A percentile compares a stretch with the other conserved stretches of the same genome.
These are phyloP conservation scores for Amyloporia xantha DNA, from an alignment of 768 basidiomycete species.

Conservation along the genomic window DNA sequence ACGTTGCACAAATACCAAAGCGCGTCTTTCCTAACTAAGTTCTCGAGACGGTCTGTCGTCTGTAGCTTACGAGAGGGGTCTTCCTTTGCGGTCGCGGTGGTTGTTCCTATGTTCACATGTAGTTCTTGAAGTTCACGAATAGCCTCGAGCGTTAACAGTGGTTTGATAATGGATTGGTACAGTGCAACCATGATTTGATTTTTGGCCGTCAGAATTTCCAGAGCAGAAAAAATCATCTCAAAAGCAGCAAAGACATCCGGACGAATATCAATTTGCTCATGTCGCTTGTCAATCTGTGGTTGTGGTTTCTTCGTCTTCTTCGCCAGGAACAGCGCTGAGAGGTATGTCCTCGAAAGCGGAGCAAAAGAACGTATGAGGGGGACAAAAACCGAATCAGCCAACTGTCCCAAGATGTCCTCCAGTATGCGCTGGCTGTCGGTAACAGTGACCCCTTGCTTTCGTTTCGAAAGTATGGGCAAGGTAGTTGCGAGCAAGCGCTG, in stretches of 20 bases:
- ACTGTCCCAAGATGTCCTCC: conserved; percentile 14
- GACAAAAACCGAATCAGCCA: conserved; percentile 16
- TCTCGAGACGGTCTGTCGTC: conserved; percentile 26
- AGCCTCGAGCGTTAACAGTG: conserved; percentile 31
- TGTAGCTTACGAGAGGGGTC: no score
- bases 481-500: conserved; percentile 6
- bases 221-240: conserved; percentile 9
- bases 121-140: conserved; percentile 29
- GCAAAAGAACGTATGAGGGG: conserved; percentile 27
- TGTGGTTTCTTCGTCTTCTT: conserved; percentile 1
- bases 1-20: conserved; percentile 47
- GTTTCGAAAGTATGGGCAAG: conserved; percentile 1
- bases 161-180: conserved; percentile 6
- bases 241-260: conserved; percentile 17
- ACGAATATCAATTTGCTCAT: conserved; percentile 13
- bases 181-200: neutral
- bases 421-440: neutral
- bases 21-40: conserved; percentile 41
- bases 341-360: conserved; percentile 17
- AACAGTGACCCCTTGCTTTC: neutral
- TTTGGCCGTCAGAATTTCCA: conserved; percentile 3
- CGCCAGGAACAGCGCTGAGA: conserved; percentile 11
- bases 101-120: conserved; percentile 3
- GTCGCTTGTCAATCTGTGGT: neutral
- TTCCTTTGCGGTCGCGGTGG: neutral